Base-by-base conservation (phyloP, 495 filamentous ascomycete genomes). In the Talaromyces ruber region DNA sequence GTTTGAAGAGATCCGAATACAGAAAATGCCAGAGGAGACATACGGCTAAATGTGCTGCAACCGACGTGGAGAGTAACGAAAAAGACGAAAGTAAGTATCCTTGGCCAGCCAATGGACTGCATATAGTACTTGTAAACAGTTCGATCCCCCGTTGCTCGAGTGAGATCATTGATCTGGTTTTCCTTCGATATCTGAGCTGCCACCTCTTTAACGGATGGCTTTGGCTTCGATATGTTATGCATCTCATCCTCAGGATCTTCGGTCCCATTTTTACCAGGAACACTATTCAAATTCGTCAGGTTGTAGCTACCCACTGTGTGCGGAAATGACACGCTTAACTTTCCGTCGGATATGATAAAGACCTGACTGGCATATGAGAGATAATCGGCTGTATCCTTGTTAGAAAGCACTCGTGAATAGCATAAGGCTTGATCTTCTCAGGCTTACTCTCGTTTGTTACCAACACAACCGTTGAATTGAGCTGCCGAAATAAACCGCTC, bases 401-500 rank as follows among this genome's bases (percentile, higher is more conserved):
- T 47, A 47, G 43, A 47, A 47, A 3, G 43, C 3, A 3, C 4
- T 21, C 43, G 3, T 12, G n/a, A 47, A 47, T 7, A 21, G 4
- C 14, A 16, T 47, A 18, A 47, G 6, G 39, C 8, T 21, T 47
- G 43, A 47, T 22, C n/a, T 45, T 9, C 5, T 5, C 21, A n/a
- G n/a, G 43, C 43, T 47, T 47, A 47, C 43, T 47, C 0, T 47
- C 43, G 21, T 47, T 47, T 9, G 43, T 47, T n/a, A 47, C 43
- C 43, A 47, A 47, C 43, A 47, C 43, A 47, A 47, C 43, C 43
- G 43, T 21, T 18, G 43, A 47, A 47, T 47, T 47, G 43, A 47
- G 43, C 43, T 22, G 43, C n/a, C 43, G 43, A 18, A 88, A 67
- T 4, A 89, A 67, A 6, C 84, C 84, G 16, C 80, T 67, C 14